Conservation (phyloP, 2,329 filamentous ascomycete genomes). For the Orbilia oligospora region DNA sequence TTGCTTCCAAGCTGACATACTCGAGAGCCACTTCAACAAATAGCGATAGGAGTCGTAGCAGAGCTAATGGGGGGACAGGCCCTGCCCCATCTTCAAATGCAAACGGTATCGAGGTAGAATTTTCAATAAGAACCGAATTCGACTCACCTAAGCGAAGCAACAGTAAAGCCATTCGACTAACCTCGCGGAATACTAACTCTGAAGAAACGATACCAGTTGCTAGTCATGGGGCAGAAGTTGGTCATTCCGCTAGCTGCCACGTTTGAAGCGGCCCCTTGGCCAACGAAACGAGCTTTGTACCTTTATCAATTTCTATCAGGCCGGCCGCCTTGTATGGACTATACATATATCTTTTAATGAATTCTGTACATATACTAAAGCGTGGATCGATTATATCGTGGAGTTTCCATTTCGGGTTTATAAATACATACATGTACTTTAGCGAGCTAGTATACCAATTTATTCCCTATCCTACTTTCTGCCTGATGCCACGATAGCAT, state of each 20-base stretch:
- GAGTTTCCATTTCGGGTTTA: not conserved
- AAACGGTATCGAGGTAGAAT: slow-evolving; percentile 47
- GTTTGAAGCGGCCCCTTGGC: too few species aligned
- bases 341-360: not conserved
- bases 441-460: not conserved
- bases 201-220: slow-evolving; percentile 54
- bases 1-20: slow-evolving; percentile 65
- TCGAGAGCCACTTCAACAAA: slow-evolving; percentile 26
- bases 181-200: slow-evolving; percentile 33
- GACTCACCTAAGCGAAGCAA: slow-evolving; percentile 31
- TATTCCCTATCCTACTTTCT: not conserved
- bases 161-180: not conserved
- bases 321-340: too few species aligned
- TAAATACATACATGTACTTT: not conserved
- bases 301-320: too few species aligned
- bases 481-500: slow-evolving; percentile 43
- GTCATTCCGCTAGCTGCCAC: slow-evolving; percentile 41
- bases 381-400: not conserved
- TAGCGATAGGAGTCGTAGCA: slow-evolving; percentile 40
- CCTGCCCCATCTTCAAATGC: not conserved
- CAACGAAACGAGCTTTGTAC: too few species aligned
- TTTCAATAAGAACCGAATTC: slow-evolving; percentile 41
- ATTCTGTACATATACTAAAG: not conserved
- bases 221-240: slow-evolving; percentile 42
- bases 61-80: not conserved